Base-by-base conservation (phyloP, 192 early-diverging fungal genomes). In the Cladochytrium replicatum region DNA sequence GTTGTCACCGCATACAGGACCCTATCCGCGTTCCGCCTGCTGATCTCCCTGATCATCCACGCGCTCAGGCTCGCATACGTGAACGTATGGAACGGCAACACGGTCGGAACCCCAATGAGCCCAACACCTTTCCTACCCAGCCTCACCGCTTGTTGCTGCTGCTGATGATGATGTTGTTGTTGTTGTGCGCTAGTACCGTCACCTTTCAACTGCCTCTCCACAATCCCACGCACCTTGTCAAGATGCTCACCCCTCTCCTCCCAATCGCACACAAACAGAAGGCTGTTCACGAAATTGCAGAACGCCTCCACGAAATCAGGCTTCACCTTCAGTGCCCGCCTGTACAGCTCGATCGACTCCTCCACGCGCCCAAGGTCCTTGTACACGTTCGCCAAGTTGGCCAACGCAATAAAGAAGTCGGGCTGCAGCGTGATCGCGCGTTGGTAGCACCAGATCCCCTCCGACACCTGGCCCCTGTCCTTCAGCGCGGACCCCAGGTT, bases 51-150 rank as follows among this genome's bases (percentile, higher is more conserved):
- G 7, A 93, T 71, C 68, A 91, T 87, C 42, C 82, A 76, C 11
- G 87, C 74, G 7, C 73, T 71, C 22, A 95, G 66, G 13, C 46
- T 38, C n/a, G 89, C 80, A 53, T 93, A 93, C 5, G 89, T 93
- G 56, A 95, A 95, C 0, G 90, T 92, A 62, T 93, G 89, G 69
- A 93, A 95, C 11, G 92, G 92, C 17, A 92, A 65, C 15, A 95
- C 88, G 0, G 88, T 93, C 0, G 89, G 88, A 6, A 90, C 80
- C 0, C 46, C 49, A 80, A 55, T n/a, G 50, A 32, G 11, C 42
- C 30, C 53, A 2, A 48, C 49, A 32, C 37, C 41, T 29, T 6
- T 42, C 46, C 29, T 59, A 43, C 21, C 45, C 58, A 25, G 48
- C 46, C 30, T 51, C 41, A 32, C 52, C 52, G 5, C 52, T 57